Base-by-base conservation (phyloP, 2,329 filamentous ascomycete species). In the Ilyonectria sp. region DNA sequence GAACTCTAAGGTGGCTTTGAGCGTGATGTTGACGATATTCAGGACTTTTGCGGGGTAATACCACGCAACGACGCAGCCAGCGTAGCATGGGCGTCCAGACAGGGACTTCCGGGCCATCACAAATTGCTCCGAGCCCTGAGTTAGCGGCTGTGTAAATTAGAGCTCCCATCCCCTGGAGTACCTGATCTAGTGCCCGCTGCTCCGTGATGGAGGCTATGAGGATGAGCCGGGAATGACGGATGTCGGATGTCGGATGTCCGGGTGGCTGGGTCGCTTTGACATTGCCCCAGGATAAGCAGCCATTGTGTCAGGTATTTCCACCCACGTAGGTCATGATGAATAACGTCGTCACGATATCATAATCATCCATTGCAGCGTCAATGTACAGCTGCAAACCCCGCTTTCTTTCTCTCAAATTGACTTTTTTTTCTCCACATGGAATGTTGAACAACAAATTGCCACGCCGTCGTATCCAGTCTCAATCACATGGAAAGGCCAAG, bases 301-400 rank as follows among this genome's bases (percentile, higher is more conserved):
- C 3, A 35, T 21, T 10, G 13, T 53, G 10, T 19, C 29, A 19
- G 31, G 31, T 11, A 35, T 33, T 23, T 6, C n/a, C 29, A 35
- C 13, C 31, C 19, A 35, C 29, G 50, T 33, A 8, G n/a, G 11
- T 53, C 50, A 53, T 53, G 50, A 53, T 53, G 19, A 53, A 35
- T 35, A 7, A 21, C 50, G n/a, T 19, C 50, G 50, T 53, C 50
- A 53, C 50, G 13, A 33, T 31, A 13, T 33, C 50, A 35, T 37
- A 35, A 53, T 35, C 50, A 10, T 53, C 11, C 19, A 13, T 33
- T 50, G n/a, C 15, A 53, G 23, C n/a, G 19, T 53, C 50, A 21
- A 21, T 35, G 31, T 15, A 23, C 13, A 50, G 47, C 47, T 50
- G 50, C 50, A 53, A 53, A 33, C 50, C 50, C 50, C 50, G 50